Evolutionary conservation across 495 filamentous ascomycete species (phyloP).

Genomic region (Chlorociboria aeruginascens): DNA sequence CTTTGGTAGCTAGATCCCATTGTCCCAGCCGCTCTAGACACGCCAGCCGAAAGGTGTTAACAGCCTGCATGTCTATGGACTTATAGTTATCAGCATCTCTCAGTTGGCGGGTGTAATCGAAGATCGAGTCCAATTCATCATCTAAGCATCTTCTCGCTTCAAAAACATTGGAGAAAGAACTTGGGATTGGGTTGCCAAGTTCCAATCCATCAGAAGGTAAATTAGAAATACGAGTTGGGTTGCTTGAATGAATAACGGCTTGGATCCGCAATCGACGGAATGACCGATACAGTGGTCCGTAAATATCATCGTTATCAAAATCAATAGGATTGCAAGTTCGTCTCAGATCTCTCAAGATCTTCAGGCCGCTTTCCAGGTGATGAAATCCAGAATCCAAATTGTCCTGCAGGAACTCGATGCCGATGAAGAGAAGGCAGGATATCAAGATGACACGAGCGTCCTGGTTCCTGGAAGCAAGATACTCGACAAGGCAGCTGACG

Average conservation of each 20-base stretch:
- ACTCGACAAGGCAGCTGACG: not conserved
- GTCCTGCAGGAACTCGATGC: not conserved
- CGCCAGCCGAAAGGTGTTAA: not conserved
- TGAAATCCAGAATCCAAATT: not conserved
- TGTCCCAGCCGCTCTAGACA: not conserved
- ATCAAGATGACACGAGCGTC: not conserved
- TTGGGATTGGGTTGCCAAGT: not conserved
- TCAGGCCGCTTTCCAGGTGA: not conserved
- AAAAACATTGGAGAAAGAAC: not conserved
- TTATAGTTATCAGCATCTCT: not conserved
- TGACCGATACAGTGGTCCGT: no score
- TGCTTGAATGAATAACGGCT: no score
- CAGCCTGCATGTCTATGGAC: not conserved
- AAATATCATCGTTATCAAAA: no score
- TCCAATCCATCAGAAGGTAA: no score
- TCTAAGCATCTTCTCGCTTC: not conserved
- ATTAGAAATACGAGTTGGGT: no score
- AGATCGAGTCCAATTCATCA: not conserved
- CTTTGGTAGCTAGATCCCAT: no score
- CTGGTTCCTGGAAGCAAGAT: not conserved
- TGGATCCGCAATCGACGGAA: no score
- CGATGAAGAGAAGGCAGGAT: not conserved
- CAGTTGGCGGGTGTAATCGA: not conserved
- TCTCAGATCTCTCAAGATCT: not conserved
- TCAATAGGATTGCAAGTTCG: no score